phyloP scores from a whole-genome alignment of 2,329 filamentous ascomycete genomes.

The Alternaria brassicicola region DNA sequence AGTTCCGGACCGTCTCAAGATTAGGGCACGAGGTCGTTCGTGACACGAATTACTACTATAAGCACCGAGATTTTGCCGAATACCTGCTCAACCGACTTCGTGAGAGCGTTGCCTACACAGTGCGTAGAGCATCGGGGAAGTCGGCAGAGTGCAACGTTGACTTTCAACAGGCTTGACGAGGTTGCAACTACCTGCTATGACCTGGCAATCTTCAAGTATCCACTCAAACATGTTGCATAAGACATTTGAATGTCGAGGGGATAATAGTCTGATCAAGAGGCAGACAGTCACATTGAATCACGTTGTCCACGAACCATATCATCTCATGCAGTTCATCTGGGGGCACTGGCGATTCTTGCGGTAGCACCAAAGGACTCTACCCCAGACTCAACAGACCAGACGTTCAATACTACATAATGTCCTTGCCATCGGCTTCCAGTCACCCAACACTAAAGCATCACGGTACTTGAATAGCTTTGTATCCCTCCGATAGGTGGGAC shows the following conservation, averaged over 20 bases:
- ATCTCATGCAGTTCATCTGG: neutral
- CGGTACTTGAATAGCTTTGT: neutral
- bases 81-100: neutral
- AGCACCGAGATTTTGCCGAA: slow-evolving; percentile 1
- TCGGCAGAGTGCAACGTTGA: neutral
- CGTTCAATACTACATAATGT: neutral
- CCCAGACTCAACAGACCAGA: neutral
- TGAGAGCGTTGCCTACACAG: neutral
- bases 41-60: neutral
- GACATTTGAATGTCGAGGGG: neutral
- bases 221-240: neutral
- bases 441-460: neutral
- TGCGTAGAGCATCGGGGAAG: neutral
- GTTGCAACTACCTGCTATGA: neutral
- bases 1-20: neutral
- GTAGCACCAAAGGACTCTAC: neutral
- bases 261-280: neutral
- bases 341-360: neutral
- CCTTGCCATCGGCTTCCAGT: neutral
- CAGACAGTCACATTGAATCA: neutral
- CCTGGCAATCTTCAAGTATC: neutral
- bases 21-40: neutral
- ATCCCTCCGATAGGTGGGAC: neutral
- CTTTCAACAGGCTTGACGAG: neutral
- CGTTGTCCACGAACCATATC: neutral